Conservation (phyloP, 352 stramenopile species). For the Pythium dissotocum region DNA sequence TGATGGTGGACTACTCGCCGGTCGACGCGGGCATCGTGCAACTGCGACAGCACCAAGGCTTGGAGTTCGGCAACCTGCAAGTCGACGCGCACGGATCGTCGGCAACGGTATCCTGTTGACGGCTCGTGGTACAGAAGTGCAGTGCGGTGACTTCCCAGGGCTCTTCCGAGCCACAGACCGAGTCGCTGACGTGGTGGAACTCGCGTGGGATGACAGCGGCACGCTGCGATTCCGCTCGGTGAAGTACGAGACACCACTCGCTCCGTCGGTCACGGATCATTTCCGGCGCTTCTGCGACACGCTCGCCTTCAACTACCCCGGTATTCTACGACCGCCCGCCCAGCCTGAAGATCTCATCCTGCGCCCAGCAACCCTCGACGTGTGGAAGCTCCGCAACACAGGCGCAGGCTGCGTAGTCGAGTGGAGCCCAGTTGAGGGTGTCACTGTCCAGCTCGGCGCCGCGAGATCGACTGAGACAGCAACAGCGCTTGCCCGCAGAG, state of each 20-base stretch:
- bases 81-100: neutral
- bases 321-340: neutral
- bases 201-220: neutral
- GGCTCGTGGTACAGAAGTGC: neutral
- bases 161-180: neutral
- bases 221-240: neutral
- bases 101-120: neutral
- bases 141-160: neutral
- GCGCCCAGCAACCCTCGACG: neutral
- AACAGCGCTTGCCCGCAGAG: neutral
- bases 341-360: conserved; percentile 1
- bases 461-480: neutral
- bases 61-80: neutral
- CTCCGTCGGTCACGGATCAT: neutral
- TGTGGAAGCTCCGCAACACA: neutral
- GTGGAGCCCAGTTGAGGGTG: neutral
- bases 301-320: neutral
- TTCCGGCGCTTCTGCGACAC: conserved; percentile 7
- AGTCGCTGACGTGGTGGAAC: neutral
- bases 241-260: neutral
- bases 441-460: neutral
- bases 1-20: neutral
- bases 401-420: neutral
- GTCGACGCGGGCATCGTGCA: neutral
- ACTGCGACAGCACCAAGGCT: neutral